Evolutionary conservation across 1,139 yeast species (phyloP).

Genomic region (Zygotorulaspora mrakii): DNA sequence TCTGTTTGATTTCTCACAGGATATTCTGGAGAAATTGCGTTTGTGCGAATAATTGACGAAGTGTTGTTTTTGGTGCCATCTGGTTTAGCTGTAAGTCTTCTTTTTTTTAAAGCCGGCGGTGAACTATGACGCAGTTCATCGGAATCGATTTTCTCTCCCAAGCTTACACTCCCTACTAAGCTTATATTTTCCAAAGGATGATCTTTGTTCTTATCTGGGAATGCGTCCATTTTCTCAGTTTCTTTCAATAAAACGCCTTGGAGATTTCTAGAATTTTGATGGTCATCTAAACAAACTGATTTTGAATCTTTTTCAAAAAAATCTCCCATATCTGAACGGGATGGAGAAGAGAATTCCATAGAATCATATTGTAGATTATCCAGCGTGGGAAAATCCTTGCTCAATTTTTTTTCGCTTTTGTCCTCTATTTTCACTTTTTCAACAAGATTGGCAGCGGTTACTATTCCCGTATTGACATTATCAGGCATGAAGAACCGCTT

Average conservation of each 20-base stretch:
- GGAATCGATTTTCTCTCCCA: slow-evolving; percentile 14
- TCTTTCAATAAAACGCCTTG: slow-evolving; percentile 11
- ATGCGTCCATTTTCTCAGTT: slow-evolving; percentile 6
- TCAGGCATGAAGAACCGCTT: slow-evolving; percentile 75
- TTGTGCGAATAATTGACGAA: too few species aligned
- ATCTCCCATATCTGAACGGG: slow-evolving; percentile 8
- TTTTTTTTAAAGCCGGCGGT: slow-evolving; percentile 8
- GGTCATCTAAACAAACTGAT: not conserved
- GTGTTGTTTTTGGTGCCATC: not conserved
- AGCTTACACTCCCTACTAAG: slow-evolving; percentile 12
- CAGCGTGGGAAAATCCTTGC: slow-evolving; percentile 16
- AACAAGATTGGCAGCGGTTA: slow-evolving; percentile 52
- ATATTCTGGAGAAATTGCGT: too few species aligned
- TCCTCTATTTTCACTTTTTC: slow-evolving; percentile 25
- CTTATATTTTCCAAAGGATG: slow-evolving; percentile 9
- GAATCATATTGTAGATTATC: slow-evolving; percentile 27
- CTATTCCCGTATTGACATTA: slow-evolving; percentile 67
- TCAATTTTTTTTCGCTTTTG: slow-evolving; percentile 6
- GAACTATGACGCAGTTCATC: slow-evolving; percentile 10
- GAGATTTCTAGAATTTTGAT: not conserved
- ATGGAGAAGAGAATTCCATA: slow-evolving; percentile 15
- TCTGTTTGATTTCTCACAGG: too few species aligned
- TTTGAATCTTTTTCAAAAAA: not conserved
- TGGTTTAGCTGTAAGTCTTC: not conserved
- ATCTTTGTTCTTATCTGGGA: slow-evolving; percentile 13